These are phyloP conservation scores for Corylus avellana DNA, from an alignment of 306 rosid species.

Conservation along the genomic window DNA sequence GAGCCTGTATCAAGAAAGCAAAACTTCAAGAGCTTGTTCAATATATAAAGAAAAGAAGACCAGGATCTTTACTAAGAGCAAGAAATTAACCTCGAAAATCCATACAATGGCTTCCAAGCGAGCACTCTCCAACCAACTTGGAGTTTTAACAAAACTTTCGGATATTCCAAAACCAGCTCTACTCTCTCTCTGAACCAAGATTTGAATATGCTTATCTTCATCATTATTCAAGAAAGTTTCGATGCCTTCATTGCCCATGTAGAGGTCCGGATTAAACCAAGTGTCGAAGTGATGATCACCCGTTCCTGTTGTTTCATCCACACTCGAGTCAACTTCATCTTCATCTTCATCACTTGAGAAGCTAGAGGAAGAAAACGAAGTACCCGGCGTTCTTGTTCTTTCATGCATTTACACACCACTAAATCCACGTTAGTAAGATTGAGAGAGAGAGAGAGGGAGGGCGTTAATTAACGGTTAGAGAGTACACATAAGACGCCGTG, in stretches of 20 bases:
- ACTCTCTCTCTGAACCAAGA: slow-evolving; percentile 56
- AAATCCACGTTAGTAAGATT: slow-evolving; percentile 22
- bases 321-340: slow-evolving; percentile 27
- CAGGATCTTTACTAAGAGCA: slow-evolving; percentile 1
- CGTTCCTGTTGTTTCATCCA: slow-evolving; percentile 32
- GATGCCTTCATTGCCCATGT: slow-evolving; percentile 55
- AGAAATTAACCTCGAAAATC: slow-evolving; percentile 71
- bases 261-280: slow-evolving; percentile 20
- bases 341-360: neutral
- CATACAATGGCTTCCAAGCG: slow-evolving; percentile 71
- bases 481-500: neutral
- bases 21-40: neutral
- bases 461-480: slow-evolving; percentile 51
- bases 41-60: neutral
- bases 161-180: slow-evolving; percentile 35
- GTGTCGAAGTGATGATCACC: neutral
- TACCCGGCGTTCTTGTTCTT: too few relatives aligned
- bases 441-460: neutral
- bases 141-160: slow-evolving; percentile 9
- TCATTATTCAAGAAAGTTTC: slow-evolving; percentile 36
- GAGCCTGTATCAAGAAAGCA: slow-evolving; percentile 53
- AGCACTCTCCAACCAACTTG: slow-evolving; percentile 47
- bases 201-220: slow-evolving; percentile 59
- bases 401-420: too few relatives aligned
- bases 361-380: too few relatives aligned